Conservation (phyloP, 352 stramenopile species). For the Globisporangium uncinulatum region DNA sequence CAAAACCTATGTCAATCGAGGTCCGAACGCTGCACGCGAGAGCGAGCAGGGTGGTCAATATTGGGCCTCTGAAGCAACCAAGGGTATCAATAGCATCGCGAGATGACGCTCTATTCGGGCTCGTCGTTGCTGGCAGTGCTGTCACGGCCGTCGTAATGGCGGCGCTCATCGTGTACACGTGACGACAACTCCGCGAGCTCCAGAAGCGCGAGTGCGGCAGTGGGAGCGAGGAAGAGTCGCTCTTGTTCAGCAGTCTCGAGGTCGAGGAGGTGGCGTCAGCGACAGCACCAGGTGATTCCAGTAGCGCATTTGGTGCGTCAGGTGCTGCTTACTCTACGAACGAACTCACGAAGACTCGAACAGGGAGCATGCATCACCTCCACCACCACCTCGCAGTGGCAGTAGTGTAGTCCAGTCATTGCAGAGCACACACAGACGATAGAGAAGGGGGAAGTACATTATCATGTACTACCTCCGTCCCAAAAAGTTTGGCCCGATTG, state of each 20-base stretch:
- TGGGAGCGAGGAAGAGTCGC: constrained; percentile 39
- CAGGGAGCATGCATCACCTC: constrained; percentile 18
- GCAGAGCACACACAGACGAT: neutral
- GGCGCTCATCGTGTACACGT: constrained; percentile 60
- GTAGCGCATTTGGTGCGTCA: neutral
- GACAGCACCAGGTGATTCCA: neutral
- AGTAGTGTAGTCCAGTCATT: neutral
- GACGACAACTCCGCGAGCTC: constrained; percentile 46
- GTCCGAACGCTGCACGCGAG: too few species aligned
- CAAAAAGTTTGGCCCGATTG: too few species aligned
- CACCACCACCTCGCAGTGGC: constrained; percentile 4
- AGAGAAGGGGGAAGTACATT: neutral
- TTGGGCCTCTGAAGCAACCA: too few species aligned
- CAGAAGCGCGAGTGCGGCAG: constrained; percentile 53
- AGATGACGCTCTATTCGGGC: too few species aligned
- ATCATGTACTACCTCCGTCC: too few species aligned
- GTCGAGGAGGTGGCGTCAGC: neutral
- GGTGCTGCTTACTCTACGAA: too few species aligned
- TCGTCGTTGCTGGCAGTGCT: constrained; percentile 33
- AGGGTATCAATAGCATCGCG: too few species aligned
- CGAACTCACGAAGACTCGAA: constrained; percentile 22
- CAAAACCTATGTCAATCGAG: too few species aligned
- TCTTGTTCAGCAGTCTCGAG: constrained; percentile 6
- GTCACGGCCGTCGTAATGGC: constrained; percentile 51
- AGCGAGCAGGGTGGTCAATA: too few species aligned